phyloP scores from a whole-genome alignment of 2,329 filamentous ascomycete genomes.

The Fonsecaea erecta region DNA sequence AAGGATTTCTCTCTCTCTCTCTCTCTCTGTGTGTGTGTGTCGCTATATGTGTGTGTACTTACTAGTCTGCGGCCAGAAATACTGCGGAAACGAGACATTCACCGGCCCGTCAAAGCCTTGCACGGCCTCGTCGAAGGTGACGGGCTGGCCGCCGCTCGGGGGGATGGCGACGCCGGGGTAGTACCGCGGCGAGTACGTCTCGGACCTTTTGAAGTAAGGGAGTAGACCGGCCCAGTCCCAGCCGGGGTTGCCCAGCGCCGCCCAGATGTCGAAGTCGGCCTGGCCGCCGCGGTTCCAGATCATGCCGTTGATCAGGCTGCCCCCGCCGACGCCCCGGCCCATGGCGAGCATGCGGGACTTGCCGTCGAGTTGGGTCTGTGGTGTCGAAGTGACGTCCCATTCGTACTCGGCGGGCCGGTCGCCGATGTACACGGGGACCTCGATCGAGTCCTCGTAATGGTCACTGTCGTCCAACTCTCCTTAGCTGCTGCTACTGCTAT shows the following conservation, averaged over 20 bases:
- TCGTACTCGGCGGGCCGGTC: constrained; percentile 39
- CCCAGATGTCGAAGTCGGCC: constrained; percentile 54
- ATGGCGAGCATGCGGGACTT: constrained; percentile 33
- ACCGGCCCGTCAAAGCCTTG: constrained; percentile 56
- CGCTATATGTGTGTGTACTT: no score
- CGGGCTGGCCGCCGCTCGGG: constrained; percentile 45
- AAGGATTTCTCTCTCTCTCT: no score
- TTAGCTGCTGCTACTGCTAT: no score
- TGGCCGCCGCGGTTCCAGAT: constrained; percentile 47
- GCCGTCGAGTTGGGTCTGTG: constrained; percentile 40
- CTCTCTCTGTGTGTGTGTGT: no score
- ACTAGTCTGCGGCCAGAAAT: constrained; percentile 44
- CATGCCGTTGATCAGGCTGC: constrained; percentile 47
- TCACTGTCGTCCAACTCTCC: no score
- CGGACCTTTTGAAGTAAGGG: constrained; percentile 57
- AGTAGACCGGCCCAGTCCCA: constrained; percentile 53
- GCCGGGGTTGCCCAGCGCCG: constrained; percentile 51
- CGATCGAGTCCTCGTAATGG: constrained; percentile 39
- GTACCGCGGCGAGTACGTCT: constrained; percentile 48
- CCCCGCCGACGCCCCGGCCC: constrained; percentile 46
- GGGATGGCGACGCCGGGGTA: constrained; percentile 43
- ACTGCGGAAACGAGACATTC: constrained; percentile 54
- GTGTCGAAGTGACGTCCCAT: constrained; percentile 38
- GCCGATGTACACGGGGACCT: constrained; percentile 40
- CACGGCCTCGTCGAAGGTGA: constrained; percentile 47